Base-by-base conservation (phyloP, 306 rosid genomes). In the Malus asiatica region DNA sequence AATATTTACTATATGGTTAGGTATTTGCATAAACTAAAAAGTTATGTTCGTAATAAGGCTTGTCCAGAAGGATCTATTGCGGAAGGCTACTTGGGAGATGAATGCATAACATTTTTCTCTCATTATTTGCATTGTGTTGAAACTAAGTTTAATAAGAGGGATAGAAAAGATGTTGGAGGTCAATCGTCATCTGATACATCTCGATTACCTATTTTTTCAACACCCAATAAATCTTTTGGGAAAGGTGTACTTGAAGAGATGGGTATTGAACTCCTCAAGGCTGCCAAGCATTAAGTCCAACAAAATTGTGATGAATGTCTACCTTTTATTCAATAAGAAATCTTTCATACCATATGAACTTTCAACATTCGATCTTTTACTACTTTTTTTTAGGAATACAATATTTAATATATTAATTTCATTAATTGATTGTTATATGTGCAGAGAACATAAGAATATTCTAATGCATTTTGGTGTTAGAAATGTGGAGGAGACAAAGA, bases 21-120 rank as follows among this genome's bases (percentile, higher is more conserved):
- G 75, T 45, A 70, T 61, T 58, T 77, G 51, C 23, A 16, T 6
- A 48, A 22, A 11, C 27, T 69, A 1, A 77, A 69, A 12, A 1
- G 33, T 18, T 77, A 77, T 70, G 69, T 68, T 25, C 25, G n/a
- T 48, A 77, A 77, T 29, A 77, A 58, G 48, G 75, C 60, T 52
- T 59, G 4, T 15, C 57, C 10, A 23, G 29, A 76, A 35, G 59
- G 57, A 16, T 76, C 60, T 1, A 77, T 67, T 8, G 44, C 12
- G 20, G n/a, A 53, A 66, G 40, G 42, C 4, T 76, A 67, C 32
- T 55, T 55, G 27, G 61, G 11, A 19, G 61, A 55, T 18, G 65
- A 60, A 19, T 25, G 65, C 27, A 11, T 60, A 60, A 60, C 5
- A 60, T 25, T 60, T 60, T 60, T 35, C 18, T 25, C 35, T 60